Evolutionary conservation across 1,284 basidiomycete species (phyloP), one percentile per base, ranked within the genome.

Genomic region (Microbotryum lychnidis-dioicae): DNA sequence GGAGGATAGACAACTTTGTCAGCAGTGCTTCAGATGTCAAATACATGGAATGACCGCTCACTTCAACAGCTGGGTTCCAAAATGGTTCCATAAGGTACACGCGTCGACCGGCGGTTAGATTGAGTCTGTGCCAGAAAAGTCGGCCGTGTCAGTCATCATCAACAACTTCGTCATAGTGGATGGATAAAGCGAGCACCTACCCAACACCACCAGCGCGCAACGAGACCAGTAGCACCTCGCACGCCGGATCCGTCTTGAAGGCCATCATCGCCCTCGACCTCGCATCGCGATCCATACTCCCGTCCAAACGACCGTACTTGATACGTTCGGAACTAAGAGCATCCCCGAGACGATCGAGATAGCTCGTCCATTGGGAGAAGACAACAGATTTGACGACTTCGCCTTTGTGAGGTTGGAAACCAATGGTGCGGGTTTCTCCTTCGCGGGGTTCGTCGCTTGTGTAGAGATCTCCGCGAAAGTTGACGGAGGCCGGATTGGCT

Each of bases 191-290:
- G 5, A 6, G 20, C 6, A 49, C 63, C 52, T 47, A 74, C 12
- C 93, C 93, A 6, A 97, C 92, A 14, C 94, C 93, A 23, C 93
- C 93, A 1, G 93, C 94, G 73, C 92, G 91, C 71, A 97, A 77
- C 71, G 90, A 93, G 62, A 97, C 82, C 54, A 97, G 83, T 52
- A 97, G 77, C 14, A 98, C 81, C 76, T 98, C 90, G 73, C 87
- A 87, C 70, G 87, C 85, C 1, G 88, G 84, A 65, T 83, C 84
- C 48, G 81, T 83, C 82, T 68, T 92, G 64, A 98, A 81, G 1
- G 85, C 83, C 27, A 83, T 78, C 54, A 98, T 80, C 0, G 89
- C 85, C 6, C 80, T 80, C 45, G 82, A 85, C 50, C 91, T 82
- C 73, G 88, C 87, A 74, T 87, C 88, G 68, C 96, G 81, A 69